These are phyloP conservation scores for Mollisia scopiformis DNA, from an alignment of 2,329 filamentous ascomycete genomes.

Conservation along the genomic window DNA sequence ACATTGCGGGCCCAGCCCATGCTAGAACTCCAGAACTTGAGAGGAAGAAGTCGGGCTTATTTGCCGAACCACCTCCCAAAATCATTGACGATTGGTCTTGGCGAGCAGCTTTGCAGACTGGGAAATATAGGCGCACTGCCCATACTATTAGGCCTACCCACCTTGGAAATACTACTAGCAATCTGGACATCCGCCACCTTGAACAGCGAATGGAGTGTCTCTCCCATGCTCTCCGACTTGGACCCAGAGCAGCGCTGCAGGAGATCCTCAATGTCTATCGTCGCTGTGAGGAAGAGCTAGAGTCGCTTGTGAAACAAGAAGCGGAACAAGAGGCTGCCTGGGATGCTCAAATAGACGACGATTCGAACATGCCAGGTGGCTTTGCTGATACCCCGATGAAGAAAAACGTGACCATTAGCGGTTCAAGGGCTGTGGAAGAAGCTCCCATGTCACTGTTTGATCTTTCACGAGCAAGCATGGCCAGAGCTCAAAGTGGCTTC, in stretches of 20 bases:
- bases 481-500: constrained; percentile 60
- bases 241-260: constrained; percentile 69
- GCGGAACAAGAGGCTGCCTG: constrained; percentile 70
- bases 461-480: constrained; percentile 62
- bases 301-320: constrained; percentile 66
- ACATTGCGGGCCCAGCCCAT: constrained; percentile 36
- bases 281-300: constrained; percentile 77
- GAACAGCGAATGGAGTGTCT: constrained; percentile 84
- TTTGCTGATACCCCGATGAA: constrained; percentile 47
- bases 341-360: constrained; percentile 68
- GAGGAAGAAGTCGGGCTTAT: constrained; percentile 25
- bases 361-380: constrained; percentile 57
- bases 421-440: constrained; percentile 52
- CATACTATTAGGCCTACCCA: constrained; percentile 60
- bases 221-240: constrained; percentile 73
- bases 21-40: constrained; percentile 24
- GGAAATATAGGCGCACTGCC: constrained; percentile 66
- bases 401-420: constrained; percentile 30
- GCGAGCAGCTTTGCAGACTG: constrained; percentile 78
- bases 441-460: constrained; percentile 69
- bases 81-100: constrained; percentile 70
- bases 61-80: constrained; percentile 27
- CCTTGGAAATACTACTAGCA: constrained; percentile 60
- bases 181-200: constrained; percentile 68
- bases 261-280: constrained; percentile 77